Base-by-base conservation (phyloP, 2,329 filamentous ascomycete genomes). In the Nigrospora osmanthi region DNA sequence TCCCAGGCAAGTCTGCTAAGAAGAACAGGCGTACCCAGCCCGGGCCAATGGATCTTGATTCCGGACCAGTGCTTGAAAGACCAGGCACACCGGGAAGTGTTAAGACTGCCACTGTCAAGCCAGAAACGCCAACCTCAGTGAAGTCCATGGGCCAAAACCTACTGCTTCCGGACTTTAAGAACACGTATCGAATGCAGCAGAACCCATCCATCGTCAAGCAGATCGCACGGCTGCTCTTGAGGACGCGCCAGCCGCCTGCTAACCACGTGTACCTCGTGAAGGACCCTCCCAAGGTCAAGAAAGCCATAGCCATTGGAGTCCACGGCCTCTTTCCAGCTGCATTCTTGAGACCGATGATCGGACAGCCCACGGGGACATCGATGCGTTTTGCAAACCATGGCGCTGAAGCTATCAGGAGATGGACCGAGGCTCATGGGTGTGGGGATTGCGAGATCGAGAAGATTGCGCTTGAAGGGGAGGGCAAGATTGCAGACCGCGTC, bases 331-430 rank as follows among this genome's bases (percentile, higher is more conserved):
- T 97, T 53, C 93, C 93, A 1, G 89, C 89, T 1, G 80, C 85
- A 0, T 79, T 94, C 36, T 75, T 98, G 33, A 84, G 93, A n/a
- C 86, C 85, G 16, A 86, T 98, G 54, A 83, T 97, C 14, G 93
- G 93, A 0, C 91, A 95, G 55, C 93, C 93, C 0, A 98, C 90
- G 0, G 93, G 93, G 6, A 98, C 93, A 1, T 97, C 91, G 0
- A 81, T 97, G 46, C 84, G 89, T 35, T 98, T 98, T 59, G 89
- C 90, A 11, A 91, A 87, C 51, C 84, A 91, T 58, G 87, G 86
- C 15, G 89, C 89, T 6, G 81, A 87, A 35, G 85, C 88, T 1
- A 91, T 98, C 54, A 79, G 84, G 47, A 76, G 83, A 48, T 98
- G 90, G 88, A 80, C 88, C 0, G 80, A 88, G 43, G 71, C 71